phyloP scores from a whole-genome alignment of 1,139 yeast species.

The Komagataea norvegica region DNA sequence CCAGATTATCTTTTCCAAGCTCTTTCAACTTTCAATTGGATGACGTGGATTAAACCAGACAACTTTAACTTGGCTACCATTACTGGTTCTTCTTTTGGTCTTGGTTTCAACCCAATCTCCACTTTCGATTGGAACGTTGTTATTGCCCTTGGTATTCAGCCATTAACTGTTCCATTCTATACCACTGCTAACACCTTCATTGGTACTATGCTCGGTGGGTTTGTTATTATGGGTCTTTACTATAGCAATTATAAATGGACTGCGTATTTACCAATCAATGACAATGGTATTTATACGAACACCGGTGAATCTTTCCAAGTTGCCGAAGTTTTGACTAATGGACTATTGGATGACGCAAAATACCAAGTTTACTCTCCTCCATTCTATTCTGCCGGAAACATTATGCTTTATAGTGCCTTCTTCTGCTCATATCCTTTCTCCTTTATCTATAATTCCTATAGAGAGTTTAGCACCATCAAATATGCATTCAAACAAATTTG shows the following conservation, averaged over 20 bases:
- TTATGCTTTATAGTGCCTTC: conserved; percentile 52
- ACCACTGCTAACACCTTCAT: conserved; percentile 47
- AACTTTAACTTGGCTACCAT: conserved; percentile 49
- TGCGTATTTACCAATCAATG: conserved; percentile 46
- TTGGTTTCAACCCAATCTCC: conserved; percentile 53
- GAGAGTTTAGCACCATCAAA: conserved; percentile 27
- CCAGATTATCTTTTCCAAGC: conserved; percentile 51
- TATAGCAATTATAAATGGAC: conserved; percentile 50
- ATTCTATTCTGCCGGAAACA: conserved; percentile 52
- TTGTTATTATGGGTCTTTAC: conserved; percentile 44
- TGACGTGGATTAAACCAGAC: conserved; percentile 57
- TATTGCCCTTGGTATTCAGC: conserved; percentile 50
- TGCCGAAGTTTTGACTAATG: conserved; percentile 18
- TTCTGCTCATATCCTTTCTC: conserved; percentile 56
- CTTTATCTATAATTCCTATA: conserved; percentile 39
- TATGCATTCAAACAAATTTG: not conserved
- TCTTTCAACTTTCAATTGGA: conserved; percentile 53
- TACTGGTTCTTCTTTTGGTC: conserved; percentile 47
- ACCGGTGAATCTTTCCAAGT: conserved; percentile 42
- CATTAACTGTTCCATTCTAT: conserved; percentile 63
- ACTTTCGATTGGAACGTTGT: conserved; percentile 52
- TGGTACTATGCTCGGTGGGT: conserved; percentile 40
- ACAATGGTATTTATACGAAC: conserved; percentile 35
- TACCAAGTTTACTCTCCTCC: conserved; percentile 51
- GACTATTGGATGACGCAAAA: conserved; percentile 37